Conservation (phyloP, 2,329 filamentous ascomycete species). For the Neonectria sp. region DNA sequence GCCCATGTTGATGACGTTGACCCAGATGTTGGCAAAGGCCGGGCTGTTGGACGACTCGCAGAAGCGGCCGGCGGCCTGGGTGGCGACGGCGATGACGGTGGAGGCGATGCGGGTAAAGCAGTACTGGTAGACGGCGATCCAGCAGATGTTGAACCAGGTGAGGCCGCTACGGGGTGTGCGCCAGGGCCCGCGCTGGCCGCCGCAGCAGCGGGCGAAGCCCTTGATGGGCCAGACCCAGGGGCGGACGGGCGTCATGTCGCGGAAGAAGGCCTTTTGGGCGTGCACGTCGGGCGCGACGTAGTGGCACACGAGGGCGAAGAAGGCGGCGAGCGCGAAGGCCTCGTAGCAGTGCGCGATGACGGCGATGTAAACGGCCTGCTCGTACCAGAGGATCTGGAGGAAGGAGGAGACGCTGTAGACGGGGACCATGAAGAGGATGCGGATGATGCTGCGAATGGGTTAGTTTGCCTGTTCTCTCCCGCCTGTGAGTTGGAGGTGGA, state of each 20-base stretch:
- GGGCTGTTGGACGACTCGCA: constrained; percentile 86
- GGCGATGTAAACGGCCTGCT: constrained; percentile 84
- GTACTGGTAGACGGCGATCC: constrained; percentile 88
- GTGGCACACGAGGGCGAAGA: constrained; percentile 86
- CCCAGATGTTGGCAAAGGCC: constrained; percentile 88
- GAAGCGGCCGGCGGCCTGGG: constrained; percentile 78
- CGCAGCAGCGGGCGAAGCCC: constrained; percentile 79
- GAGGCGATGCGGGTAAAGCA: constrained; percentile 85
- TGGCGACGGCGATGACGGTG: constrained; percentile 83
- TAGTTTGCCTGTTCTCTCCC: not conserved
- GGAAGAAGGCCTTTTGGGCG: constrained; percentile 86
- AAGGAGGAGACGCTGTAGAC: constrained; percentile 84
- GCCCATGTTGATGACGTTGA: constrained; percentile 78
- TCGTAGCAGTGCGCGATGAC: constrained; percentile 90
- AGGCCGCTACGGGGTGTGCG: constrained; percentile 84
- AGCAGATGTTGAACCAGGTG: constrained; percentile 93
- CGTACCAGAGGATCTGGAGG: constrained; percentile 81
- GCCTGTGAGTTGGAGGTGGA: not conserved
- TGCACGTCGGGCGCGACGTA: constrained; percentile 85
- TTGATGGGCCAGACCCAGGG: constrained; percentile 83
- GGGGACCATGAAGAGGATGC: constrained; percentile 90
- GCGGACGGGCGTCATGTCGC: constrained; percentile 74
- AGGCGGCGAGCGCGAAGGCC: constrained; percentile 89
- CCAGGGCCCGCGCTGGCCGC: constrained; percentile 78
- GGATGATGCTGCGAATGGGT: constrained; percentile 76